Evolutionary conservation across 352 stramenopile genomes (phyloP).

Genomic region (Phytopythium oedochilum): DNA sequence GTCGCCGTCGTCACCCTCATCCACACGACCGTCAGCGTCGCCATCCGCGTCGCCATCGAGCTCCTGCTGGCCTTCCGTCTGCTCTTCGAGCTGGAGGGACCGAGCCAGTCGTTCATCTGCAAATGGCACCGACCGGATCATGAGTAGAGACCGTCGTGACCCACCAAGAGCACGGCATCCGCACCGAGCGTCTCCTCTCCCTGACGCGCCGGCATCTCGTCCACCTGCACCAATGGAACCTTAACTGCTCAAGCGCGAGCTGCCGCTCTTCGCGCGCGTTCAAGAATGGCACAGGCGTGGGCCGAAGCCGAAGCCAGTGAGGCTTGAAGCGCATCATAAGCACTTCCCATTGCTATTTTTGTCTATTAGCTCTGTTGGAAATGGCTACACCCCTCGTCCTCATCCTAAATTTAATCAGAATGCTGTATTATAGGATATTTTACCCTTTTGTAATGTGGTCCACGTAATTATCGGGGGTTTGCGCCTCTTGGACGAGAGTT

Average conservation of each 20-base stretch:
- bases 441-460: neutral
- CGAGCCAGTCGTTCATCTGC: conserved; percentile 13
- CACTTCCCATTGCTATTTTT: neutral
- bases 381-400: conserved; percentile 1
- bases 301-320: too few species aligned
- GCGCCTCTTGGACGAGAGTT: neutral
- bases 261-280: neutral
- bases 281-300: neutral
- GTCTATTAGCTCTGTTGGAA: neutral
- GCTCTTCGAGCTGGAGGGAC: neutral
- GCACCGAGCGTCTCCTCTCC: neutral
- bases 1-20: neutral
- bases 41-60: neutral
- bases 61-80: conserved; percentile 1
- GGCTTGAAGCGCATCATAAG: too few species aligned
- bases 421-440: too few species aligned
- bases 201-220: conserved; percentile 3
- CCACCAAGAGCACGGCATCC: conserved; percentile 16
- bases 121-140: too few species aligned
- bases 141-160: too few species aligned
- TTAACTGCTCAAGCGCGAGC: neutral
- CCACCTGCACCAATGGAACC: too few species aligned
- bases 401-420: too few species aligned
- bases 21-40: neutral
- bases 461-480: neutral